phyloP scores from a whole-genome alignment of 2,329 filamentous ascomycete genomes.

The Ciborinia camelliae region DNA sequence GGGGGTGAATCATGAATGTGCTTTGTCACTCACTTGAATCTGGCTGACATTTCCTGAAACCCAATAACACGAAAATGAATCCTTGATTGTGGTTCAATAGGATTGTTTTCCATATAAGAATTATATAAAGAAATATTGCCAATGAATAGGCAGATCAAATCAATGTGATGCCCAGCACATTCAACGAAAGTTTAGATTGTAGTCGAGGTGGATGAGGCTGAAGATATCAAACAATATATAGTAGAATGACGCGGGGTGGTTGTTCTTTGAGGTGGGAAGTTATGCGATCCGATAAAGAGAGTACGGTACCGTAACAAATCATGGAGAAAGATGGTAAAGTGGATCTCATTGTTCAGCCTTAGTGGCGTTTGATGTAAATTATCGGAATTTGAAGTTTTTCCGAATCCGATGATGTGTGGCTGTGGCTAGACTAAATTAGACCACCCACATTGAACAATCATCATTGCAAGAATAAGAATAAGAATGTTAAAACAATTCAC shows the following conservation, averaged over 20 bases:
- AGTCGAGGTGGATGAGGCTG: slow-evolving; percentile 1
- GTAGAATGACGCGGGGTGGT: slow-evolving; percentile 8
- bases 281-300: slow-evolving; percentile 20
- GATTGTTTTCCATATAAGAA: not conserved
- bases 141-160: not conserved
- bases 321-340: not conserved
- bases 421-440: not conserved
- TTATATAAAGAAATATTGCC: not conserved
- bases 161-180: not conserved
- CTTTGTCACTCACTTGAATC: slow-evolving; percentile 32
- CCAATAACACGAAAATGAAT: slow-evolving; percentile 18
- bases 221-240: not conserved
- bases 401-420: slow-evolving; percentile 13
- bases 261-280: not conserved
- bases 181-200: not conserved
- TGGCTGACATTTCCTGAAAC: slow-evolving; percentile 34
- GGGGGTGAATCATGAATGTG: not conserved
- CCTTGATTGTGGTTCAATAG: slow-evolving; percentile 21
- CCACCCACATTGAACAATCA: not conserved
- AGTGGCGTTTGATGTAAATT: not conserved
- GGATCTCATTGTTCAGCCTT: slow-evolving; percentile 10
- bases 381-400: not conserved
- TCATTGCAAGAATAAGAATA: too few species aligned
- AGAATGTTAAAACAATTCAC: too few species aligned
- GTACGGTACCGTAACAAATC: slow-evolving; percentile 9